Base-by-base conservation (phyloP, 768 basidiomycete genomes). In the Kwoniella bestiolae region DNA sequence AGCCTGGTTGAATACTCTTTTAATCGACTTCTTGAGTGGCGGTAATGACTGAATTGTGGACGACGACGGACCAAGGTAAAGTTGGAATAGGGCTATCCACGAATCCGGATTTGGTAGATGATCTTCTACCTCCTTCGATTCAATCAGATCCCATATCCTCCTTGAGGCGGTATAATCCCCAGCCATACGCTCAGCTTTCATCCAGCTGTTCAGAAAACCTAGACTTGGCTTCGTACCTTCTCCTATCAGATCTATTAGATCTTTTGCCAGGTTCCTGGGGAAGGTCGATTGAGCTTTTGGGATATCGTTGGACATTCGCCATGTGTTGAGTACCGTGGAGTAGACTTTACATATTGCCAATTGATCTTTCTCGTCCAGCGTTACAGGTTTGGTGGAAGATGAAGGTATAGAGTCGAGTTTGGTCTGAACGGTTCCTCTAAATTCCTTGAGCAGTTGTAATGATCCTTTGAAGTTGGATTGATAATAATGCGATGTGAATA, bases 191-290 rank as follows among this genome's bases (percentile, higher is more conserved):
- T 75, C 73, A 26, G 70, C 66, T 25, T 53, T 63, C 68, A 75
- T 66, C 73, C 73, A 75, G 8, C 56, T 62, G 53, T 75, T 75
- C 21, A 67, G 35, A 34, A 75, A 68, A 26, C 52, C 63, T 18
- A 67, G 16, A 14, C 56, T 44, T 6, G 64, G 49, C n/a, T 32
- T 18, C 32, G 2, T 4, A 23, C 56, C 63, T 16, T 51, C 63
- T 5, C 47, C 35, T 0, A 70, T 25, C 1, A 59, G 38, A 8
- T 59, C 55, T 14, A 63, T 41, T 2, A 65, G 49, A 51, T 59
- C 59, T 28, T 49, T 51, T 18, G 56, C 67, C 26, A 63, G 32
- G 28, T n/a, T 18, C 45, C 29, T 16, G n/a, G 56, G 56, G 26
- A 63, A 55, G 3, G 21, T 38, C 18, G 49, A 25, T 12, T 38